Conservation (phyloP, 768 basidiomycete species). For the Candolleomyces eurysporus region DNA sequence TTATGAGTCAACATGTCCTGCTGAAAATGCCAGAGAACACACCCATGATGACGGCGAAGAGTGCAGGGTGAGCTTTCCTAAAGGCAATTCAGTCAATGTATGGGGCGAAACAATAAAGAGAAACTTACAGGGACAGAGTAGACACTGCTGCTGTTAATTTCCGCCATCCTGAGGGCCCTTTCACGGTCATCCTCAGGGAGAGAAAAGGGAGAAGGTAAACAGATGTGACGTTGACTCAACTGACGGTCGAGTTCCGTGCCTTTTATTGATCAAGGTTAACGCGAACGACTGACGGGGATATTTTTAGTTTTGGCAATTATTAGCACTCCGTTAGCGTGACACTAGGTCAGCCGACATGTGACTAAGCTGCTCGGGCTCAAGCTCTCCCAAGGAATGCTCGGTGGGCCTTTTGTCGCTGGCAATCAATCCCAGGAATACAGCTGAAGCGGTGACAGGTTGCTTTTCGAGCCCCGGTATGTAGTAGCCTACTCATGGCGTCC, state of each 20-base stretch:
- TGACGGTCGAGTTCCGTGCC: not conserved
- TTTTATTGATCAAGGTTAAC: not conserved
- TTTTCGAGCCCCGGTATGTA: not conserved
- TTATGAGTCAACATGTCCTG: not conserved
- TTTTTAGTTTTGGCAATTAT: too few species aligned
- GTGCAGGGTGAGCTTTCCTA: slow-evolving; percentile 40
- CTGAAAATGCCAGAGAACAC: not conserved
- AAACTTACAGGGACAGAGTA: not conserved
- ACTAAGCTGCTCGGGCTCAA: too few species aligned
- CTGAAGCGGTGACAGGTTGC: too few species aligned
- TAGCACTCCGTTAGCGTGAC: too few species aligned
- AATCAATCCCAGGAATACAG: too few species aligned
- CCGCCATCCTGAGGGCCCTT: not conserved
- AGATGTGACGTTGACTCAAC: not conserved
- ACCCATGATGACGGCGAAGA: slow-evolving; percentile 48
- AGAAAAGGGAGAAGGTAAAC: not conserved
- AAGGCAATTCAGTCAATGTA: not conserved
- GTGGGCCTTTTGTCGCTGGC: too few species aligned
- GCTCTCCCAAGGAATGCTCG: too few species aligned
- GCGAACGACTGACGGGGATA: too few species aligned
- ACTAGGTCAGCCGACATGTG: too few species aligned
- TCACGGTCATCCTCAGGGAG: not conserved
- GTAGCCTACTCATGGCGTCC: not conserved
- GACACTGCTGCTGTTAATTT: not conserved
- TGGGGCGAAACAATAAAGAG: not conserved